These are phyloP conservation scores for Lentinula sp. DNA, from an alignment of 768 basidiomycete species.

Conservation along the genomic window DNA sequence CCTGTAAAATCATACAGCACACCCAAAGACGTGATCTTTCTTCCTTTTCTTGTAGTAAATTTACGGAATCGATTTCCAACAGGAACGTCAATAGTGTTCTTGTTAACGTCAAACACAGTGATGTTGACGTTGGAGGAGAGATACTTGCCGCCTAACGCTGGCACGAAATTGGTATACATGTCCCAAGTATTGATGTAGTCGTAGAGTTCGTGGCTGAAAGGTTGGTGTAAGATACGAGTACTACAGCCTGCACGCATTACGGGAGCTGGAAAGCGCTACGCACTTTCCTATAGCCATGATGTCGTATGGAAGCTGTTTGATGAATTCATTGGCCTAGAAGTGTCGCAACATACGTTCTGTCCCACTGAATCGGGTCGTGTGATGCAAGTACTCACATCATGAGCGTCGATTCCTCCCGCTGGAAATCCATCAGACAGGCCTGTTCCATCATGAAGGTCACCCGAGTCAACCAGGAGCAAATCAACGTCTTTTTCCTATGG, in stretches of 20 bases:
- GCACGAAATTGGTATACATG: conserved; percentile 69
- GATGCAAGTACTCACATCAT: conserved; percentile 43
- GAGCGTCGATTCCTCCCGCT: conserved; percentile 62
- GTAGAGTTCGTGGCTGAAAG: conserved; percentile 76
- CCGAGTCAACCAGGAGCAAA: conserved; percentile 76
- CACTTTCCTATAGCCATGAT: conserved; percentile 81
- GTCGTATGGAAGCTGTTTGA: conserved; percentile 73
- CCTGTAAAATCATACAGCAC: conserved; percentile 74
- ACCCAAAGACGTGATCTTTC: conserved; percentile 73
- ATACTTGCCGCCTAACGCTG: conserved; percentile 63
- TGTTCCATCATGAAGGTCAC: conserved; percentile 76
- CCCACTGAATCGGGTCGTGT: not conserved
- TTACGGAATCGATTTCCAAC: conserved; percentile 22
- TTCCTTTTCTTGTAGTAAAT: conserved; percentile 36
- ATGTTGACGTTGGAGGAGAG: conserved; percentile 86
- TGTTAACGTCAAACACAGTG: conserved; percentile 46
- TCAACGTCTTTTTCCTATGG: conserved; percentile 65
- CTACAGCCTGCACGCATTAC: not conserved
- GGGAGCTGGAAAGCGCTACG: conserved; percentile 17
- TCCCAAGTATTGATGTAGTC: conserved; percentile 60
- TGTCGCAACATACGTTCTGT: not conserved
- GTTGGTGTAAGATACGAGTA: not conserved
- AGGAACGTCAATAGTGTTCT: conserved; percentile 26
- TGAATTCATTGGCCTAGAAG: conserved; percentile 64
- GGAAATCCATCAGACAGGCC: conserved; percentile 76